Evolutionary conservation across 768 basidiomycete genomes (phyloP), one percentile per base, ranked within the genome.

Genomic region (Xerocomellus dryophilus): DNA sequence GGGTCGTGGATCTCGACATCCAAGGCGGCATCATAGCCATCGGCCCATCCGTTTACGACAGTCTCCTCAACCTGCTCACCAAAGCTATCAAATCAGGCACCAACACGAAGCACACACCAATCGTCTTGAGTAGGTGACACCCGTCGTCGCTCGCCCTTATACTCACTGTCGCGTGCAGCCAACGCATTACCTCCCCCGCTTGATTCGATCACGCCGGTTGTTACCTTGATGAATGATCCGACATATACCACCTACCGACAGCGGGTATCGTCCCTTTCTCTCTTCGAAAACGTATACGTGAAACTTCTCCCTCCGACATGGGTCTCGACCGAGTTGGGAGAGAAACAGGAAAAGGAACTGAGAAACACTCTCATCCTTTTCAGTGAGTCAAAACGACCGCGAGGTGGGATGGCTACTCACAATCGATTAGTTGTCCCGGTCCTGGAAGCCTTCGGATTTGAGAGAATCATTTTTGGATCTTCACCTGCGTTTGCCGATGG

Each of bases 391-490:
- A 14, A 1, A 35, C 34, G 38, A 21, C 9, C 12, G 8, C 34
- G 0, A 45, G 11, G 4, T 12, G 29, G 8, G 9, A 7, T 20
- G 3, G 0, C 27, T 18, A 18, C 54, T 69, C 35, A 59, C 45
- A 43, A 21, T 29, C 46, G 2, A 17, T 5, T 54, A 93, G 90
- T 93, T 59, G 86, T 84, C 8, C 91, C 88, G 15, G 85, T 86
- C 35, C 72, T 92, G 57, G 91, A 93, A 67, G 91, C 91, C 3
- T 93, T 93, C 66, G 91, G 91, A 7, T 89, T 82, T 62, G 78
- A 88, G 62, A 81, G 91, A 48, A 90, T 93, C 61, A 78, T 93
- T 18, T 93, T 87, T 69, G 91, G 90, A 8, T 86, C 90, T 9
- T 85, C 89, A 2, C 81, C 86, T 31, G 82, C 85, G 11, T 70